Evolutionary conservation across 805 yeast genomes (phyloP), one percentile per base, ranked within the genome.

Genomic region (Saccharomyces cerevisiae): DNA sequence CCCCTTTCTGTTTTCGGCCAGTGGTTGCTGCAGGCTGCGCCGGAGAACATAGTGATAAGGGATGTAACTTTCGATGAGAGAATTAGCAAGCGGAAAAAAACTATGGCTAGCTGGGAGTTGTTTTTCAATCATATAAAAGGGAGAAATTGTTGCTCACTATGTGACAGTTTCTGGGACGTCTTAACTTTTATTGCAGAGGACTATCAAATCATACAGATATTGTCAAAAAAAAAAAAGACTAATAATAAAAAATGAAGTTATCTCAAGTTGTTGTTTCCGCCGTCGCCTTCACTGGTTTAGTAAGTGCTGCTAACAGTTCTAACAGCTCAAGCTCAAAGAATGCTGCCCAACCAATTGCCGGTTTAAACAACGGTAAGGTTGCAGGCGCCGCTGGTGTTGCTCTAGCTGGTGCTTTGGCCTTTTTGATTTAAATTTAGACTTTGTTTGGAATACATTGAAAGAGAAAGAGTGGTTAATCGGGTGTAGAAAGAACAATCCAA

Each of bases 361-460:
- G 60, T 36, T 50, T 54, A 31, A 60, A 59, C 51, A 59, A 61
- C 54, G 60, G 56, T 11, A 47, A 58, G 9, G 57, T 53, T 48
- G 60, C 64, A 17, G 61, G 61, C 53, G 55, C 61, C 31, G 56
- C 58, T 8, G 69, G 68, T 56, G 69, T 66, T 22, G 69, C 63
- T 21, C 59, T 63, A 4, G 69, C 69, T 28, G 70, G 70, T 57
- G 67, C 65, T 47, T 57, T 60, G 43, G 69, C 68, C 49, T 58
- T 64, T 49, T 55, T 66, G 56, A 54, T 64, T 48, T 66, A 53
- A 36, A 21, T 36, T 8, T 36, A 36, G 43, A 36, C 43, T 36
- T 36, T 36, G 3, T 36, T 17, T 8, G 22, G 43, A 17, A 36
- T 17, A 8, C 24, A 36, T 36, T 8, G 43, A 36, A 36, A 36